Conservation (phyloP, 805 yeast genomes). For the Starmerella vaccinii region DNA sequence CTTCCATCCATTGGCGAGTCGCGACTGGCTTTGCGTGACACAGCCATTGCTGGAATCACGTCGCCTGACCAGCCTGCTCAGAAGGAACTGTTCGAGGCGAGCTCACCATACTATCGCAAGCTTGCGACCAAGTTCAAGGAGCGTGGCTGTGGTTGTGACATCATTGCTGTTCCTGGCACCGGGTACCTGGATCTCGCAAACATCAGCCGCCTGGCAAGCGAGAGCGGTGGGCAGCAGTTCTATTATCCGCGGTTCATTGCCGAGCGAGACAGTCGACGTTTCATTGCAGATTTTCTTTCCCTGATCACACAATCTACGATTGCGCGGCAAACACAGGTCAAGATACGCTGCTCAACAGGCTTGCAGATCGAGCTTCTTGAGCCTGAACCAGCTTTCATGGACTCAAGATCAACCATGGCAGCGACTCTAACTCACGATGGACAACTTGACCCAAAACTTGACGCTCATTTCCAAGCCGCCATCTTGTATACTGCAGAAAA, state of each 20-base stretch:
- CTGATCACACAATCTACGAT: slow-evolving; percentile 28
- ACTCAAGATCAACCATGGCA: slow-evolving; percentile 54
- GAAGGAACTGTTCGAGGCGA: slow-evolving; percentile 47
- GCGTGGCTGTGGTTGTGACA: slow-evolving; percentile 61
- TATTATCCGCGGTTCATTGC: slow-evolving; percentile 58
- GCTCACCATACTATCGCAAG: slow-evolving; percentile 50
- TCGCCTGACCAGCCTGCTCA: slow-evolving; percentile 30
- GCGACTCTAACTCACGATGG: slow-evolving; percentile 71
- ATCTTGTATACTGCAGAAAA: slow-evolving; percentile 53
- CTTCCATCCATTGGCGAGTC: slow-evolving; percentile 82
- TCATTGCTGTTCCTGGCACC: slow-evolving; percentile 52
- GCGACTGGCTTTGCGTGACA: slow-evolving; percentile 32
- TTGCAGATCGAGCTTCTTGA: slow-evolving; percentile 46
- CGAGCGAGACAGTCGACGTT: slow-evolving; percentile 57
- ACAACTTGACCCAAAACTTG: slow-evolving; percentile 51
- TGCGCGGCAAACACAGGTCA: slow-evolving; percentile 75
- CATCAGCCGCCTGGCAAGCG: slow-evolving; percentile 49
- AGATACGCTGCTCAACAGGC: slow-evolving; percentile 80
- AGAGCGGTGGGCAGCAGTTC: slow-evolving; percentile 61
- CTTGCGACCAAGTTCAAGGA: slow-evolving; percentile 48
- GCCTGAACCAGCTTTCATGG: slow-evolving; percentile 47
- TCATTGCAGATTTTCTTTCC: slow-evolving; percentile 41
- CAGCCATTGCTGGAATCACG: slow-evolving; percentile 15
- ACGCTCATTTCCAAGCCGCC: slow-evolving; percentile 87
- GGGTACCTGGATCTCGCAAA: slow-evolving; percentile 64